Percentiles rank a stretch among this genome's conserved stretches.
phyloP scores from a whole-genome alignment of 2,329 filamentous ascomycete species.

The Graphilbum ipis-grandicollis region DNA sequence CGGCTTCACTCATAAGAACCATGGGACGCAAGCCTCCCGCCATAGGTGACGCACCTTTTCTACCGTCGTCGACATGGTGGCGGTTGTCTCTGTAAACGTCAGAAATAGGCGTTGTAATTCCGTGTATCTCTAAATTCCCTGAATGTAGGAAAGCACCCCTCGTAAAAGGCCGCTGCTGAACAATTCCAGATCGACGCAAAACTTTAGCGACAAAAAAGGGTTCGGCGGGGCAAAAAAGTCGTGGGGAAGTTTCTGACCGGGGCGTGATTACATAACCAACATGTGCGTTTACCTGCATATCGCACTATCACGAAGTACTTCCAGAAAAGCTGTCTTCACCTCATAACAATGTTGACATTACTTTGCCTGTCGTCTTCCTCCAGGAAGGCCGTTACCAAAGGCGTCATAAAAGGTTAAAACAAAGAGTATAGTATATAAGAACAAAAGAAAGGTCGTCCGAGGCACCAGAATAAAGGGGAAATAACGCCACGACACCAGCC shows the following conservation, averaged over 20 bases:
- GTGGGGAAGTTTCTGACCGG: slow-evolving; percentile 8
- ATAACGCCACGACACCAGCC: not conserved
- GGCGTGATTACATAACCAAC: not conserved
- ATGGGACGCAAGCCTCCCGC: too few species aligned
- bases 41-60: slow-evolving; percentile 77
- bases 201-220: slow-evolving; percentile 2
- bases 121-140: too few species aligned
- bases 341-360: too few species aligned
- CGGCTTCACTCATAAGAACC: too few species aligned
- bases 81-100: too few species aligned
- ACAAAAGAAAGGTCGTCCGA: not conserved
- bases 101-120: too few species aligned
- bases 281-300: not conserved
- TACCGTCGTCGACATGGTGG: slow-evolving; percentile 86
- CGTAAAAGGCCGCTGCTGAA: too few species aligned
- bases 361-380: not conserved
- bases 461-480: not conserved
- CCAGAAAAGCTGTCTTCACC: too few species aligned
- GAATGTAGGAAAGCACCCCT: too few species aligned
- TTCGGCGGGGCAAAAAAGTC: slow-evolving; percentile 8
- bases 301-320: too few species aligned
- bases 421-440: not conserved
- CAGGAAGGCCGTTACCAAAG: not conserved
- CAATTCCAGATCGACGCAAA: too few species aligned
- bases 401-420: not conserved